Conservation (phyloP, 2,329 filamentous ascomycete species). For the Cladosporium cucumerinum region DNA sequence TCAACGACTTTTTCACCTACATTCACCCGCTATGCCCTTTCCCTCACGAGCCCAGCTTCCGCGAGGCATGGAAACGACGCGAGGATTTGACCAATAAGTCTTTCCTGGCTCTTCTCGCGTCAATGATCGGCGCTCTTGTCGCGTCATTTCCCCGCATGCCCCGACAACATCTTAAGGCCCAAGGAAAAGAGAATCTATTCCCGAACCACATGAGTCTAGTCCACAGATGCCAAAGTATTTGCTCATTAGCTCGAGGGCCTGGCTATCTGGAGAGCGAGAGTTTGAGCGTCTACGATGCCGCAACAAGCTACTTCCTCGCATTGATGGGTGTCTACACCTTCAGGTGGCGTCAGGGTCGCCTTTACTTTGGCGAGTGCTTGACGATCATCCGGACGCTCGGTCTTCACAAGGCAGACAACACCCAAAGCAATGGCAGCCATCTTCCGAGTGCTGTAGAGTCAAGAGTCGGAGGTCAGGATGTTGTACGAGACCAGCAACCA, state of each 20-base stretch:
- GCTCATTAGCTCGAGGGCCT: constrained; percentile 63
- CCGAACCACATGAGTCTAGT: constrained; percentile 68
- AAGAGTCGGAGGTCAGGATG: constrained; percentile 37
- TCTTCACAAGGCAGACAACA: constrained; percentile 55
- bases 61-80: constrained; percentile 63
- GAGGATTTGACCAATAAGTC: constrained; percentile 64
- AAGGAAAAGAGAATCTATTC: constrained; percentile 62
- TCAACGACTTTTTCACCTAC: constrained; percentile 82
- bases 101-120: constrained; percentile 68
- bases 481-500: constrained; percentile 32
- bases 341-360: constrained; percentile 62
- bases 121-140: constrained; percentile 71
- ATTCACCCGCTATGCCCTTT: constrained; percentile 75
- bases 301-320: constrained; percentile 73
- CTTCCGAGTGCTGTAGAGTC: constrained; percentile 37
- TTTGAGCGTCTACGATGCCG: constrained; percentile 60
- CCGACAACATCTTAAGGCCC: constrained; percentile 64
- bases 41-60: constrained; percentile 74
- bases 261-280: constrained; percentile 53
- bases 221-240: constrained; percentile 67
- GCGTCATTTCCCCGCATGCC: constrained; percentile 73
- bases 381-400: constrained; percentile 66
- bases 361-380: constrained; percentile 71
- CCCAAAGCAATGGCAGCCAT: constrained; percentile 31
- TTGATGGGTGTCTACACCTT: constrained; percentile 65